A percentile compares a stretch with the other conserved stretches of the same genome.
Evolutionary conservation across 352 stramenopile species (phyloP).

Genomic region (Phytophthora nicotianae): DNA sequence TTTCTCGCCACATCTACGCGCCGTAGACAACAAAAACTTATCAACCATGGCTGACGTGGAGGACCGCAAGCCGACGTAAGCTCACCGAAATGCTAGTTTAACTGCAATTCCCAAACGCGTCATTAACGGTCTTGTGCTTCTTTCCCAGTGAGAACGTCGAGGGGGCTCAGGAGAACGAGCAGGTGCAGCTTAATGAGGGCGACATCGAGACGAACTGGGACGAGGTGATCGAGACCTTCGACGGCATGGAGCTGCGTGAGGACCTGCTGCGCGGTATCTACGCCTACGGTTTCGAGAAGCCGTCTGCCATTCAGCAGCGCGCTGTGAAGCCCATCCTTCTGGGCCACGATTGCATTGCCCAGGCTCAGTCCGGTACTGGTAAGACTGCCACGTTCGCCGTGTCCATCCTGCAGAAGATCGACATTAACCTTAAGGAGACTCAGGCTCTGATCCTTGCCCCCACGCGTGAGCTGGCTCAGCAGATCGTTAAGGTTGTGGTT

Average conservation of each 20-base stretch:
- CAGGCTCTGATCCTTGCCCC: slow-evolving; percentile 99
- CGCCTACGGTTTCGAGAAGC: slow-evolving; percentile 99
- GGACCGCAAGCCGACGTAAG: slow-evolving; percentile 72
- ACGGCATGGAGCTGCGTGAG: slow-evolving; percentile 98
- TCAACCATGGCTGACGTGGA: slow-evolving; percentile 81
- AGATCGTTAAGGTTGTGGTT: slow-evolving; percentile 99
- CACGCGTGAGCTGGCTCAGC: slow-evolving; percentile 99
- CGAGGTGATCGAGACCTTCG: slow-evolving; percentile 98
- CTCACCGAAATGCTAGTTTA: not conserved
- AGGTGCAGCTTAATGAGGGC: slow-evolving; percentile 85
- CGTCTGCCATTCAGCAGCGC: slow-evolving; percentile 99
- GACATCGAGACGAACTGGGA: slow-evolving; percentile 99
- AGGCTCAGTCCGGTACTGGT: slow-evolving; percentile 98
- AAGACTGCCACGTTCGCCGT: slow-evolving; percentile 99
- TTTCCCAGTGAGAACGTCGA: slow-evolving; percentile 58
- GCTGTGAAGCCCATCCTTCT: slow-evolving; percentile 98
- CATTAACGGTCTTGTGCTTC: slow-evolving; percentile 11
- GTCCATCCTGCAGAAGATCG: slow-evolving; percentile 98
- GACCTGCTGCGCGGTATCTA: slow-evolving; percentile 99
- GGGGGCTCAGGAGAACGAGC: slow-evolving; percentile 61
- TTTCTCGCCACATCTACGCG: slow-evolving; percentile 29
- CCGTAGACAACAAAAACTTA: slow-evolving; percentile 31
- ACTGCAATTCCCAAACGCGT: not conserved
- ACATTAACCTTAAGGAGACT: slow-evolving; percentile 95
- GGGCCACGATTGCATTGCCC: slow-evolving; percentile 98